Evolutionary conservation across 2,329 filamentous ascomycete genomes (phyloP).

Genomic region (Colletotrichum euphorbiae): DNA sequence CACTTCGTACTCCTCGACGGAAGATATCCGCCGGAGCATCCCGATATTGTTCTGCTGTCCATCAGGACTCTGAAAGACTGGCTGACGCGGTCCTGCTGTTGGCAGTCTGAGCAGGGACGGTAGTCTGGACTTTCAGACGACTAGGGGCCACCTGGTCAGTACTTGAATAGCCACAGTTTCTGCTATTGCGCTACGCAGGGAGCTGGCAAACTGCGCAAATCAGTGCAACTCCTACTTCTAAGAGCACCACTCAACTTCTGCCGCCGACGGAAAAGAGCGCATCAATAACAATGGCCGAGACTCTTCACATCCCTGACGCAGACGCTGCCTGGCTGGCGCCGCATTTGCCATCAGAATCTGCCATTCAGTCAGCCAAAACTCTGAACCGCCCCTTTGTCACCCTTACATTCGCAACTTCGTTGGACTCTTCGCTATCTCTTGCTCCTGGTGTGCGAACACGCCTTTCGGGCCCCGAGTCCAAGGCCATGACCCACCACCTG

Average conservation of each 20-base stretch:
- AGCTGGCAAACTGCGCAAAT: conserved; percentile 16
- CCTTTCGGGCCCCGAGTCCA: conserved; percentile 85
- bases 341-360: conserved; percentile 43
- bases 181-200: conserved; percentile 26
- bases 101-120: conserved; percentile 18
- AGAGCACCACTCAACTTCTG: conserved; percentile 7
- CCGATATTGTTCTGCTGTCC: not conserved
- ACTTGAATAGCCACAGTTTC: conserved; percentile 28
- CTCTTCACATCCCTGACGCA: conserved; percentile 40
- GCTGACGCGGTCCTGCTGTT: conserved; percentile 7
- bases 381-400: conserved; percentile 69
- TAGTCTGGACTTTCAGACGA: conserved; percentile 25
- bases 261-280: not conserved
- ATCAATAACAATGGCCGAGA: conserved; percentile 44
- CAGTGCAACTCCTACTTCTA: not conserved
- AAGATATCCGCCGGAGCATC: not conserved
- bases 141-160: conserved; percentile 30
- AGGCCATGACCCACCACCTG: conserved; percentile 93
- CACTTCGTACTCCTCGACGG: conserved; percentile 1
- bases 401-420: conserved; percentile 89
- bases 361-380: conserved; percentile 19
- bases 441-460: conserved; percentile 83
- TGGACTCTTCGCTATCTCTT: conserved; percentile 84
- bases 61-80: conserved; percentile 9
- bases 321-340: conserved; percentile 47